Conservation (phyloP, 371 early-diverging fungal species). For the Apophysomyces ossiformis region DNA sequence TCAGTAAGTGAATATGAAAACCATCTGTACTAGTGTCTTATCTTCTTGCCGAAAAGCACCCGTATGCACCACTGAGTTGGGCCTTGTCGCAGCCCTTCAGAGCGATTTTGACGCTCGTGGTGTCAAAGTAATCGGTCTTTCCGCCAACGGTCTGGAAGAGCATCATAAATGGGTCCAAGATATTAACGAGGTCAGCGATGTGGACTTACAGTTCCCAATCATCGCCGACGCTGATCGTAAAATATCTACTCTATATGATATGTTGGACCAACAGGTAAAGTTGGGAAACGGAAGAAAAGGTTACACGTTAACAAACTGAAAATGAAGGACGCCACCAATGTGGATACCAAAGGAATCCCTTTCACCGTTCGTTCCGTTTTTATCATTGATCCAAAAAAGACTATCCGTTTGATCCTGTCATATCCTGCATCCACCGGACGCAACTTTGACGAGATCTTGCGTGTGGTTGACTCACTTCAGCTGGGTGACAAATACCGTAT, state of each 20-base stretch:
- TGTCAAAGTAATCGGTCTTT: constrained; percentile 93
- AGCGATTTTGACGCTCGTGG: constrained; percentile 79
- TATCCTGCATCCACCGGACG: constrained; percentile 94
- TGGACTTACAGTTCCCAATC: constrained; percentile 86
- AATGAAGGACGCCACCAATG: constrained; percentile 86
- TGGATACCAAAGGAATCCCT: constrained; percentile 87
- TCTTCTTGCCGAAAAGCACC: constrained; percentile 59
- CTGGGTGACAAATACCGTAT: constrained; percentile 84
- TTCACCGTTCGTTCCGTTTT: constrained; percentile 96
- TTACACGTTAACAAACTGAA: background rate
- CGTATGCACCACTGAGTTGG: constrained; percentile 96
- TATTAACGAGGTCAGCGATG: constrained; percentile 85
- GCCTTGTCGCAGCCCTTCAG: constrained; percentile 82
- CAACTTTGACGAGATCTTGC: constrained; percentile 95
- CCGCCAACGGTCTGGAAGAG: constrained; percentile 81
- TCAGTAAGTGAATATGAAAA: constrained; percentile 60
- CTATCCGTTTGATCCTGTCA: constrained; percentile 84
- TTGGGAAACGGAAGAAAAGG: constrained; percentile 1
- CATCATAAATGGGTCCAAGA: constrained; percentile 91
- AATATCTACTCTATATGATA: constrained; percentile 88
- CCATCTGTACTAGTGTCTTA: background rate
- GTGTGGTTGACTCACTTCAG: constrained; percentile 92
- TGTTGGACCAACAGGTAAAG: constrained; percentile 80
- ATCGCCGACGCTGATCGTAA: constrained; percentile 89
- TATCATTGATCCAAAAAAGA: constrained; percentile 92